Conservation (phyloP, 176 grass and related monocot species). For the Saccharum spontaneum region DNA sequence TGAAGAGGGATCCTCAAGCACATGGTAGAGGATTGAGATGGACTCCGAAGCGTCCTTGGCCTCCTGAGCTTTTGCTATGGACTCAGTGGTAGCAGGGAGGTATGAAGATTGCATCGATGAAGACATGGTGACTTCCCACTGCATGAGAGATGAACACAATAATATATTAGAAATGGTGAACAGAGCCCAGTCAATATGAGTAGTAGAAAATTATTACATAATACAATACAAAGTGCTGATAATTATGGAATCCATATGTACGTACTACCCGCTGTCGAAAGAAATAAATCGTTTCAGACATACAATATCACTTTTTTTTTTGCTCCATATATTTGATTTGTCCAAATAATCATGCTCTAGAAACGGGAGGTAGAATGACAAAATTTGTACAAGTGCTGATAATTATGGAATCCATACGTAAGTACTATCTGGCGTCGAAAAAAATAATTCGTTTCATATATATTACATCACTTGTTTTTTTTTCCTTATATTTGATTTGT, state of each 20-base stretch:
- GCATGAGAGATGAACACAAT: background rate
- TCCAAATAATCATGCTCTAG: too few species aligned
- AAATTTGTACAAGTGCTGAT: background rate
- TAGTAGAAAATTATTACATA: background rate
- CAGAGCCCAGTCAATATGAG: background rate
- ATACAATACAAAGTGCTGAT: background rate
- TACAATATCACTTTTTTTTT: too few species aligned
- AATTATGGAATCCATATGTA: background rate
- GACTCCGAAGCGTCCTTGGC: constrained; percentile 61
- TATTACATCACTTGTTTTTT: too few species aligned
- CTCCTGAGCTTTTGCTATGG: constrained; percentile 65
- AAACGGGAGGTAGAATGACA: too few species aligned
- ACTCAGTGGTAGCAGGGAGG: constrained; percentile 67
- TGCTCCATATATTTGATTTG: too few species aligned
- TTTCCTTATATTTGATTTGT: too few species aligned
- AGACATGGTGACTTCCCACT: constrained; percentile 22
- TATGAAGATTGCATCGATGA: constrained; percentile 33
- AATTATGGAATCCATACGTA: background rate
- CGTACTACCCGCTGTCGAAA: too few species aligned
- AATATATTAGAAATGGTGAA: background rate
- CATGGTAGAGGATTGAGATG: constrained; percentile 70
- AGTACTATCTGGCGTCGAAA: too few species aligned
- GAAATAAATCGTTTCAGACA: too few species aligned
- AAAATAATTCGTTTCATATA: too few species aligned
- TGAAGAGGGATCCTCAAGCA: constrained; percentile 65